phyloP scores from a whole-genome alignment of 2,329 filamentous ascomycete species.

The Chrysoporthe cubensis region DNA sequence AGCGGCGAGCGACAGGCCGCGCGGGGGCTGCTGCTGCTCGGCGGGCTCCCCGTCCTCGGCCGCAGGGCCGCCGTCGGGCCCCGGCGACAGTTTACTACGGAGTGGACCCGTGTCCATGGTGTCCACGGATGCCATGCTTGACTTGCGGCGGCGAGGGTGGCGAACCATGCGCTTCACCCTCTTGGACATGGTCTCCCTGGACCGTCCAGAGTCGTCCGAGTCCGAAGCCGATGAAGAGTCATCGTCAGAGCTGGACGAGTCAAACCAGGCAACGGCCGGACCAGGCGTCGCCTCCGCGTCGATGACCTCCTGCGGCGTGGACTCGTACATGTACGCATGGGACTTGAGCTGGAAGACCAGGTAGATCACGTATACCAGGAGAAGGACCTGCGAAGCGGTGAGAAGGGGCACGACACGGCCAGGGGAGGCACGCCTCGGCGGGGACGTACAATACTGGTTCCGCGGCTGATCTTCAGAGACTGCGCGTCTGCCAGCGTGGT shows the following conservation, averaged over 20 bases:
- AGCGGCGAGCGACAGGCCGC: slow-evolving; percentile 33
- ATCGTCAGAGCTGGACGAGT: slow-evolving; percentile 65
- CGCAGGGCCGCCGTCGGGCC: slow-evolving; percentile 40
- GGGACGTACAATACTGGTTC: slow-evolving; percentile 76
- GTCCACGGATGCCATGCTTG: slow-evolving; percentile 71
- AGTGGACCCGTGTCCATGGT: slow-evolving; percentile 41
- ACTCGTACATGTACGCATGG: slow-evolving; percentile 89
- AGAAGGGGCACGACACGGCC: slow-evolving; percentile 23
- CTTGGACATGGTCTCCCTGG: slow-evolving; percentile 68
- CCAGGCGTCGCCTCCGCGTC: slow-evolving; percentile 90
- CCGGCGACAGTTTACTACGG: slow-evolving; percentile 48
- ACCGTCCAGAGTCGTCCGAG: slow-evolving; percentile 68
- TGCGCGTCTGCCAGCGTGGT: slow-evolving; percentile 64
- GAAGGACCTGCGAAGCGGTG: slow-evolving; percentile 59
- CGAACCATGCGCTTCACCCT: slow-evolving; percentile 77
- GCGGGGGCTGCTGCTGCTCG: slow-evolving; percentile 43
- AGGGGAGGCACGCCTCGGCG: slow-evolving; percentile 1
- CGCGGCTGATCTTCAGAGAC: slow-evolving; percentile 84
- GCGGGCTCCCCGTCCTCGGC: slow-evolving; percentile 46
- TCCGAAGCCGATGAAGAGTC: slow-evolving; percentile 66
- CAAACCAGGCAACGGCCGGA: slow-evolving; percentile 79
- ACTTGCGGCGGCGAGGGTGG: slow-evolving; percentile 73
- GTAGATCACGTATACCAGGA: slow-evolving; percentile 82
- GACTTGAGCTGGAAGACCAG: slow-evolving; percentile 91
- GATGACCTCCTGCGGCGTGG: slow-evolving; percentile 88